Percentiles rank a stretch among this genome's conserved stretches.
These are phyloP conservation scores for Chytriomyces hyalinus DNA, from an alignment of 192 early-diverging fungal species.

Conservation along the genomic window DNA sequence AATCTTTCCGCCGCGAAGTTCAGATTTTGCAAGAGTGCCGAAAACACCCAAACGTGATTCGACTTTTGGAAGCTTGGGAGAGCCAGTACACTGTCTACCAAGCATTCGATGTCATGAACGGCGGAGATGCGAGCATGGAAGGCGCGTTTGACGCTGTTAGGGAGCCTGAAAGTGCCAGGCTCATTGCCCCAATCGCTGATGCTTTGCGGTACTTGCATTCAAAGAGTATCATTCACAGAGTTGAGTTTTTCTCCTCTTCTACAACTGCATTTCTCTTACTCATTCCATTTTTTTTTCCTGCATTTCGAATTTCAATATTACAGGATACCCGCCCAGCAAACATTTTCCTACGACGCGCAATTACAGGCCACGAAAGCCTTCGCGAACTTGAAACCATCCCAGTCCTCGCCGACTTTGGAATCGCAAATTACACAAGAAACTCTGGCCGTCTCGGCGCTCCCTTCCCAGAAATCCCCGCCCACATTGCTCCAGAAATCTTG, in stretches of 20 bases:
- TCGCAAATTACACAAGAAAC: constrained; percentile 26
- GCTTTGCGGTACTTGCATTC: constrained; percentile 26
- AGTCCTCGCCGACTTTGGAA: constrained; percentile 37
- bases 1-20: constrained; percentile 33
- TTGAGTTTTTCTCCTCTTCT: constrained; percentile 4
- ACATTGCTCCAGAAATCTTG: constrained; percentile 36
- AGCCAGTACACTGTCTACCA: constrained; percentile 21
- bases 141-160: constrained; percentile 8
- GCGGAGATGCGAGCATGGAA: constrained; percentile 27
- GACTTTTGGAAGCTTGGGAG: constrained; percentile 31
- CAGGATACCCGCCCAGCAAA: constrained; percentile 32
- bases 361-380: constrained; percentile 29
- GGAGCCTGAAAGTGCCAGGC: constrained; percentile 12
- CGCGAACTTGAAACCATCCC: constrained; percentile 30
- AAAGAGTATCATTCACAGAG: constrained; percentile 19
- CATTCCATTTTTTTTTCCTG: not conserved
- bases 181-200: constrained; percentile 35
- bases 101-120: constrained; percentile 30
- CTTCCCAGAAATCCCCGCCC: constrained; percentile 28
- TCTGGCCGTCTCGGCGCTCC: constrained; percentile 22
- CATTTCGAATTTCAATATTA: not conserved
- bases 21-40: constrained; percentile 15
- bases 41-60: constrained; percentile 27
- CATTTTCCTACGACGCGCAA: constrained; percentile 32
- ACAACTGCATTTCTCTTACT: no score